phyloP scores from a whole-genome alignment of 2,329 filamentous ascomycete species.

The Colletotrichum tofieldiae region DNA sequence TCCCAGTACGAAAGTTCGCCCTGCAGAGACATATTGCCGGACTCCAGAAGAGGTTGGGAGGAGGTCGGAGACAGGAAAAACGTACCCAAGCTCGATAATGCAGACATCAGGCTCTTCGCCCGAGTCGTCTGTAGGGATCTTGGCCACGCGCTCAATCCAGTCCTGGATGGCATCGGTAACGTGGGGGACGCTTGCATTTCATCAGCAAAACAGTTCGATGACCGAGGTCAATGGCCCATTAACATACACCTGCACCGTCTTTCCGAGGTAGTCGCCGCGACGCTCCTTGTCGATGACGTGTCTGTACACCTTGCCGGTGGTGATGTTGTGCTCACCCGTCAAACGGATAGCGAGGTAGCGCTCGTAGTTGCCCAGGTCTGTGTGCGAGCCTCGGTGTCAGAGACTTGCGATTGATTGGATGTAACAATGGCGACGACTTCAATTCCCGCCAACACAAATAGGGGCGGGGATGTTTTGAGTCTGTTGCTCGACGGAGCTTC shows the following conservation, averaged over 20 bases:
- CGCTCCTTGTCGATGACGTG: slow-evolving; percentile 84
- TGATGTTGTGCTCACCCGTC: slow-evolving; percentile 93
- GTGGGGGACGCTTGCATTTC: slow-evolving; percentile 77
- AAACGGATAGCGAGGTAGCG: slow-evolving; percentile 85
- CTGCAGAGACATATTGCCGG: too few species aligned
- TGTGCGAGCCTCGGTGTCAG: slow-evolving; percentile 36
- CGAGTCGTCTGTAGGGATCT: slow-evolving; percentile 88
- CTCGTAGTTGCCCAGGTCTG: slow-evolving; percentile 72
- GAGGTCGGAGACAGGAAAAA: slow-evolving; percentile 21
- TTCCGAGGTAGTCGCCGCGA: slow-evolving; percentile 84
- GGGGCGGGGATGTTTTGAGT: not conserved
- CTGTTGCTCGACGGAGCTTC: slow-evolving; percentile 19
- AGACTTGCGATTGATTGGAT: slow-evolving; percentile 31
- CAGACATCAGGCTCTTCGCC: slow-evolving; percentile 90
- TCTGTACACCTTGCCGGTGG: slow-evolving; percentile 95
- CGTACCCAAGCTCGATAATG: slow-evolving; percentile 74
- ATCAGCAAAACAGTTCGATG: not conserved
- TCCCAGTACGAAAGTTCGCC: not conserved
- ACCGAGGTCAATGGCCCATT: not conserved
- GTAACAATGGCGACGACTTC: not conserved
- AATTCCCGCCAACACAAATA: not conserved
- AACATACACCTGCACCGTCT: slow-evolving; percentile 82
- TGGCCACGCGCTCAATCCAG: slow-evolving; percentile 90
- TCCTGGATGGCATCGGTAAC: slow-evolving; percentile 93
- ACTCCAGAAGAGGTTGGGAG: not conserved